Evolutionary conservation across 2,329 filamentous ascomycete species (phyloP).

Genomic region (Nemania sp.): DNA sequence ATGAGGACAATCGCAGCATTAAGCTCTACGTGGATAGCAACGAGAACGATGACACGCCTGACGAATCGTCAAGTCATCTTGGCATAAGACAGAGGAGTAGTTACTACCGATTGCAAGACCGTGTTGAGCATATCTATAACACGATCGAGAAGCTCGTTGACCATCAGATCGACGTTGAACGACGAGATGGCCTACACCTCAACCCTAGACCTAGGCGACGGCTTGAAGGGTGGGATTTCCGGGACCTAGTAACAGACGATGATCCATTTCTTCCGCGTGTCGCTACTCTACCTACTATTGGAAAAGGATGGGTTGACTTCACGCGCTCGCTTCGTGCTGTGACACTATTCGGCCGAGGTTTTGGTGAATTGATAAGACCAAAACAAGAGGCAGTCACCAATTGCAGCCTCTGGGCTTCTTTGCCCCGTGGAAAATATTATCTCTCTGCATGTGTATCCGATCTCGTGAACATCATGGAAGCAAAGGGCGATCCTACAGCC

Average conservation of each 20-base stretch:
- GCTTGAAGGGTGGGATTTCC: conserved; percentile 38
- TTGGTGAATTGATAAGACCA: conserved; percentile 29
- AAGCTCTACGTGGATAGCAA: conserved; percentile 23
- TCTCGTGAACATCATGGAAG: no score
- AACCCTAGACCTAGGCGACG: conserved; percentile 26
- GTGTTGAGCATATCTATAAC: conserved; percentile 34
- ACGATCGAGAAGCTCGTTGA: conserved; percentile 38
- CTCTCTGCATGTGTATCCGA: no score
- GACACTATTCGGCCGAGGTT: conserved; percentile 29
- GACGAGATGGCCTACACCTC: conserved; percentile 27
- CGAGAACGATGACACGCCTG: no score
- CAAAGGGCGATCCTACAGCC: no score
- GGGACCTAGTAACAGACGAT: conserved; percentile 35
- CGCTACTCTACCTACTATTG: conserved; percentile 12
- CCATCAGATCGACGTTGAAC: conserved; percentile 35
- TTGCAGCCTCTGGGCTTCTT: no score
- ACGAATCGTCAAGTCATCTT: no score
- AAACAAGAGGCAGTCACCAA: no score
- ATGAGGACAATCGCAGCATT: conserved; percentile 13
- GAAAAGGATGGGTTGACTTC: conserved; percentile 30
- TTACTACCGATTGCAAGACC: conserved; percentile 30
- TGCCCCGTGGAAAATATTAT: no score
- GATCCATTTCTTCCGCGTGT: conserved; percentile 31
- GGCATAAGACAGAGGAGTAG: no score
- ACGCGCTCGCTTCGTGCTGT: conserved; percentile 33